Evolutionary conservation across 225 moss, liverwort and hornwort species (phyloP), one percentile per base, ranked within the genome.

Genomic region (Physcomitrium patens): DNA sequence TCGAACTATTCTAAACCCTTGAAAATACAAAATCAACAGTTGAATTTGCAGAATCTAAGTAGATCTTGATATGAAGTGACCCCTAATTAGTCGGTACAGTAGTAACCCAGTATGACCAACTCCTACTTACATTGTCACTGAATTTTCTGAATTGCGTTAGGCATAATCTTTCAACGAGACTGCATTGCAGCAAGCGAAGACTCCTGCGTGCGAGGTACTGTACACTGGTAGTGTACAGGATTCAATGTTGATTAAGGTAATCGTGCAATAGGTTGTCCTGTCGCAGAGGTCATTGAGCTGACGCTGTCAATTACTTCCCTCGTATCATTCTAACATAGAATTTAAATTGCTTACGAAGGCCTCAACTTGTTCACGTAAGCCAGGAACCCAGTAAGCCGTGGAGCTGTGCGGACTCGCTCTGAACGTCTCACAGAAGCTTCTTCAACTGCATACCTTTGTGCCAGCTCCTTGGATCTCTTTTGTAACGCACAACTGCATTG

Each of bases 401-500:
- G 95, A 60, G 93, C 90, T 66, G 93, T 85, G 71, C 95, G 95
- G 63, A 99, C 99, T 61, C 99, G 89, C 74, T 90, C 91, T 55
- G 99, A 99, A 70, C 99, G 93, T 65, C 99, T 77, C 53, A 99
- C 90, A 50, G 88, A 86, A 58, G 90, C 91, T 78, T 99, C 99
- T 75, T 99, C 99, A 72, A 93, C 70, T 60, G 99, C 87, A 59
- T 92, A 87, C 83, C 74, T 90, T 31, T 93, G 95, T 23, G 95
- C 91, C 67, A 93, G 84, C 63, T 95, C 99, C 80, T 93, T 99
- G 1, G 99, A 93, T 82, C 99, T 91, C 79, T 90, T 99, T 51
- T 81, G 81, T 78, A 99, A 74, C 64, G 93, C 89, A 75, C 78
- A 89, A 80, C 99, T 99, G 85, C 75, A 89, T 71, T 56, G 69